A percentile compares a stretch with the other conserved stretches of the same genome.
These are phyloP conservation scores for Eucalyptus sp. DNA, from an alignment of 345 rosid genomes.

Conservation along the genomic window DNA sequence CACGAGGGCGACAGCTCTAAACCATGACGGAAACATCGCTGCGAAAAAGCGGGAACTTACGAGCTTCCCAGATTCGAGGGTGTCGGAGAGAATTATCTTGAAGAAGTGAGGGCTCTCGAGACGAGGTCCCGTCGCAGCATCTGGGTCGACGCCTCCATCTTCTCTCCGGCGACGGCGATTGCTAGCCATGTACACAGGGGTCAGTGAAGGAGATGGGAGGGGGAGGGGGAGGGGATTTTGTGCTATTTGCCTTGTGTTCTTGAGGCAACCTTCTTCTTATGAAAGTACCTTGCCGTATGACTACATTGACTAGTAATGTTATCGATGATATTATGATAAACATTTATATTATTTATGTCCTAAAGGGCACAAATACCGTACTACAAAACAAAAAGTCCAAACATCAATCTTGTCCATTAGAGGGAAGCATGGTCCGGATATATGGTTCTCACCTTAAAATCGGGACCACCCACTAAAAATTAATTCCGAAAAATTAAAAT, in stretches of 20 bases:
- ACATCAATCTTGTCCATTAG: background rate
- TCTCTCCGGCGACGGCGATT: background rate
- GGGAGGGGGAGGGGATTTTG: background rate
- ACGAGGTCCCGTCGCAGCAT: background rate
- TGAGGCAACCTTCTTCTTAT: background rate
- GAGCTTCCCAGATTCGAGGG: background rate
- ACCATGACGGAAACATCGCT: background rate
- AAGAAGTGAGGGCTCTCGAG: background rate
- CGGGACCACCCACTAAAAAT: fast-evolving
- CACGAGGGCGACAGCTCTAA: background rate
- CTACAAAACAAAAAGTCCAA: background rate
- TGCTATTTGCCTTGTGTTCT: background rate
- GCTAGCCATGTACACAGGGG: background rate
- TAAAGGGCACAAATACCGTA: background rate
- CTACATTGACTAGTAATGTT: background rate
- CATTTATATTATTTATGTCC: too few relatives aligned
- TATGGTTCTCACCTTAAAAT: fast-evolving
- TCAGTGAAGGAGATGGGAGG: background rate
- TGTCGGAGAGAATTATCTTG: background rate
- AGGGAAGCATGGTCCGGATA: too few relatives aligned
- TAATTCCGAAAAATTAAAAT: fast-evolving
- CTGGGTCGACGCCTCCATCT: background rate
- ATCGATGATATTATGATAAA: background rate
- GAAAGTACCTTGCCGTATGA: background rate
- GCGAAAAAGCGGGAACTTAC: background rate